Base-by-base conservation (phyloP, 2,329 filamentous ascomycete genomes). In the Verticillium isaacii region DNA sequence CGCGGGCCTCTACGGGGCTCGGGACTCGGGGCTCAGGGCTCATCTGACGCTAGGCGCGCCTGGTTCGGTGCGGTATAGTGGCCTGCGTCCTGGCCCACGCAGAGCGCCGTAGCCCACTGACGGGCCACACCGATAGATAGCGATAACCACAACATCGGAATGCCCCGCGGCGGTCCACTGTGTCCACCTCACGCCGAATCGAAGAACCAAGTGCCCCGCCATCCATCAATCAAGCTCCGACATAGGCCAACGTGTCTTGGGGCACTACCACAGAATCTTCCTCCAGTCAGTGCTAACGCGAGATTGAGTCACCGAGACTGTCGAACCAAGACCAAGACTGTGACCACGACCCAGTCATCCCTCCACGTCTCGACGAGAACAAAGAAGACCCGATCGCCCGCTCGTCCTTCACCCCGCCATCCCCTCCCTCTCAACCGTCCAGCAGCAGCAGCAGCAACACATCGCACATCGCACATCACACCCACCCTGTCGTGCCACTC, bases 201-300 rank as follows among this genome's bases (percentile, higher is more conserved):
- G 54, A 56, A 41, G 23, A 17, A 58, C 57, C 39, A 39, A 19
- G 5, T 66, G 65, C 65, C 65, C 65, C 65, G 65, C 65, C 65
- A 66, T 66, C 57, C 32, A 29, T 57, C 60, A 61, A 57, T 61
- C 55, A 61, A 57, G 36, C 65, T 66, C 65, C 65, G 65, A 66
- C 59, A 66, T 66, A 66, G 64, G 65, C 62, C 65, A 66, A 64
- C 59, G 63, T 66, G 62, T 58, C 25, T 41, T 23, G 57, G 19
- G 45, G 19, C 45, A 50, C 45, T 50, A 50, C 45, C 45, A 50
- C 45, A 50, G 45, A 50, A 19, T 50, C 45, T 50, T 50, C 19
- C 45, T 23, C 19, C n/a, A 5, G 41, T 50, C 41, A 23, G 41
- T 50, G 41, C 41, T 50, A 50, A 50, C 45, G 34, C 34, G 19